Conservation (phyloP, 176 grass and related monocot genomes). For the Ananas comosus region DNA sequence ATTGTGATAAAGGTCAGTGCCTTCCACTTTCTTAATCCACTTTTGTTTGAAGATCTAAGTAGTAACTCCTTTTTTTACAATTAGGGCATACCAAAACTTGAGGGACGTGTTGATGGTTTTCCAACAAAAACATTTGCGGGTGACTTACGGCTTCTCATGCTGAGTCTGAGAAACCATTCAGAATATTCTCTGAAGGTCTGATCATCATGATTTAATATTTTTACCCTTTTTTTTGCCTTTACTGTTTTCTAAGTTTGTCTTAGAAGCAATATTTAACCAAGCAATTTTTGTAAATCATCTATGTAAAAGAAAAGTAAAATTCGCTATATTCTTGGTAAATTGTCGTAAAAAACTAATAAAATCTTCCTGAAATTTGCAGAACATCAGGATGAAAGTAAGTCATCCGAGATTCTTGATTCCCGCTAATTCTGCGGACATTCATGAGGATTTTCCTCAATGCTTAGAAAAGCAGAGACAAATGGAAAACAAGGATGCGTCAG, state of each 20-base stretch:
- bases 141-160: constrained; percentile 60
- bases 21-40: constrained; percentile 13
- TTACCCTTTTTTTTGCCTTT: constrained; percentile 5
- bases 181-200: constrained; percentile 76
- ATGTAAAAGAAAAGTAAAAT: background rate
- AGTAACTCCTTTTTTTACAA: constrained; percentile 26
- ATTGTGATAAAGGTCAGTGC: constrained; percentile 81
- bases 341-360: background rate
- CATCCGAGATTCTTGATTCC: constrained; percentile 80
- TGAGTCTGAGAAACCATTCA: constrained; percentile 72
- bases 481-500: constrained; percentile 22
- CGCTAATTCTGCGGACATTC: constrained; percentile 30
- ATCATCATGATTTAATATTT: background rate
- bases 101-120: constrained; percentile 57
- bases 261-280: background rate
- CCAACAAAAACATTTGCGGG: constrained; percentile 61
- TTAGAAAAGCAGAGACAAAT: constrained; percentile 41
- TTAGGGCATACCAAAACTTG: constrained; percentile 82
- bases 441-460: constrained; percentile 51
- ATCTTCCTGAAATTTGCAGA: constrained; percentile 39
- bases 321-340: background rate
- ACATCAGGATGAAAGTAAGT: constrained; percentile 89
- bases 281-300: background rate
- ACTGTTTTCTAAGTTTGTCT: background rate
- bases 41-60: constrained; percentile 15